These are phyloP conservation scores for Rhizoctonia solani DNA, from an alignment of 1,284 basidiomycete species.

Conservation along the genomic window DNA sequence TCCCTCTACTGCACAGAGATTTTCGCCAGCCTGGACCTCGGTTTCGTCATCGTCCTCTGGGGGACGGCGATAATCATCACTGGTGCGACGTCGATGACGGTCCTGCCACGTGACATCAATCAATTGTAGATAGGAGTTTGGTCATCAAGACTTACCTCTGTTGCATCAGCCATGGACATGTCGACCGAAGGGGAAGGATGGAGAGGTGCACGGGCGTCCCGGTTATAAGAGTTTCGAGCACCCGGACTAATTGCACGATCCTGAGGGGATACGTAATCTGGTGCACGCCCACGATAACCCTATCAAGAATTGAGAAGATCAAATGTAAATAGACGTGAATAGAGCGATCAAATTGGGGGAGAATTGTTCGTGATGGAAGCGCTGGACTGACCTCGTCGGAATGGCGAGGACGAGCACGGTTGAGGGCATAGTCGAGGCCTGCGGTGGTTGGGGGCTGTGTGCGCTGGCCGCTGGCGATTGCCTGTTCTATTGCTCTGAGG, in stretches of 20 bases:
- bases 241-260: conserved; percentile 27
- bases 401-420: background rate
- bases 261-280: conserved; percentile 31
- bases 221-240: conserved; percentile 32
- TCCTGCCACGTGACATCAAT: conserved; percentile 26
- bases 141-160: conserved; percentile 15
- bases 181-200: conserved; percentile 31
- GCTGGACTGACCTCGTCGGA: conserved; percentile 13
- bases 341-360: too few species aligned
- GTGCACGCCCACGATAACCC: conserved; percentile 34
- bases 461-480: conserved; percentile 29
- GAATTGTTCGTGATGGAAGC: background rate
- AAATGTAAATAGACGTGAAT: conserved; percentile 9
- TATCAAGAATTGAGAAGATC: conserved; percentile 31
- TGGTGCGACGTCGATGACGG: conserved; percentile 27
- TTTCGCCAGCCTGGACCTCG: conserved; percentile 29
- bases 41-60: conserved; percentile 10
- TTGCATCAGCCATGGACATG: conserved; percentile 9
- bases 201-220: conserved; percentile 10
- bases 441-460: conserved; percentile 22
- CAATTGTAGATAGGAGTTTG: background rate
- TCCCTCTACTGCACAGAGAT: conserved; percentile 26
- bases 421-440: conserved; percentile 25
- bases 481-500: conserved; percentile 19
- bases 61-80: conserved; percentile 19